phyloP scores from a whole-genome alignment of 2,329 filamentous ascomycete species.

The Cytospora paraplurivora region DNA sequence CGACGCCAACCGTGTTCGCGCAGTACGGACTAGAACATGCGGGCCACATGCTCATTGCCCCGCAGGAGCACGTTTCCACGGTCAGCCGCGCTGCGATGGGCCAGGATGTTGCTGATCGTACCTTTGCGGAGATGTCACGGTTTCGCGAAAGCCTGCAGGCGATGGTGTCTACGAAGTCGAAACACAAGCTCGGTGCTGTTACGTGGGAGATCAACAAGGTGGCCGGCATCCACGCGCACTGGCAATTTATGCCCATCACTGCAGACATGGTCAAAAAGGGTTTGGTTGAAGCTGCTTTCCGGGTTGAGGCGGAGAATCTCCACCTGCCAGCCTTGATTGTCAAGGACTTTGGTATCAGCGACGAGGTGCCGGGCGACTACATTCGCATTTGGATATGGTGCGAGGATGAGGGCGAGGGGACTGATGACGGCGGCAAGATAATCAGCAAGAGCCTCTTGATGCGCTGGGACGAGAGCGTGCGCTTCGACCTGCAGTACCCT shows the following conservation, averaged over 20 bases:
- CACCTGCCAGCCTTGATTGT: slow-evolving; percentile 54
- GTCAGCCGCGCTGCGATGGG: slow-evolving; percentile 61
- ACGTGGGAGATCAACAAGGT: slow-evolving; percentile 90
- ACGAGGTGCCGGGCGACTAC: slow-evolving; percentile 63
- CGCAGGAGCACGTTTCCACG: slow-evolving; percentile 78
- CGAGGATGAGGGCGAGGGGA: slow-evolving; percentile 54
- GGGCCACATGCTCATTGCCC: slow-evolving; percentile 87
- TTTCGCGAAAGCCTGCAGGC: slow-evolving; percentile 77
- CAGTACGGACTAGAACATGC: slow-evolving; percentile 71
- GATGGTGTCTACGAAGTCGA: slow-evolving; percentile 66
- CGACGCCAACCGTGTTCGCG: slow-evolving; percentile 67
- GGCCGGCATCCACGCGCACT: slow-evolving; percentile 84
- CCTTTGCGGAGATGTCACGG: slow-evolving; percentile 78
- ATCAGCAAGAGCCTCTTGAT: slow-evolving; percentile 73
- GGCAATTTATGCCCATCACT: slow-evolving; percentile 86
- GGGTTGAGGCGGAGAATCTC: slow-evolving; percentile 80
- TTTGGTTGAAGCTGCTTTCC: slow-evolving; percentile 85
- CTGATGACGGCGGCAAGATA: slow-evolving; percentile 42
- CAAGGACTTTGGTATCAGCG: slow-evolving; percentile 52
- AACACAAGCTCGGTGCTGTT: slow-evolving; percentile 72
- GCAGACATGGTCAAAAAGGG: slow-evolving; percentile 68
- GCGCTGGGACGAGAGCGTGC: slow-evolving; percentile 68
- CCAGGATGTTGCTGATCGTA: slow-evolving; percentile 56
- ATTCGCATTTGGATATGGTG: slow-evolving; percentile 84
- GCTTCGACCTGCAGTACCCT: slow-evolving; percentile 91